Conservation (phyloP, 1,284 basidiomycete genomes). For the Irpex lacteus region DNA sequence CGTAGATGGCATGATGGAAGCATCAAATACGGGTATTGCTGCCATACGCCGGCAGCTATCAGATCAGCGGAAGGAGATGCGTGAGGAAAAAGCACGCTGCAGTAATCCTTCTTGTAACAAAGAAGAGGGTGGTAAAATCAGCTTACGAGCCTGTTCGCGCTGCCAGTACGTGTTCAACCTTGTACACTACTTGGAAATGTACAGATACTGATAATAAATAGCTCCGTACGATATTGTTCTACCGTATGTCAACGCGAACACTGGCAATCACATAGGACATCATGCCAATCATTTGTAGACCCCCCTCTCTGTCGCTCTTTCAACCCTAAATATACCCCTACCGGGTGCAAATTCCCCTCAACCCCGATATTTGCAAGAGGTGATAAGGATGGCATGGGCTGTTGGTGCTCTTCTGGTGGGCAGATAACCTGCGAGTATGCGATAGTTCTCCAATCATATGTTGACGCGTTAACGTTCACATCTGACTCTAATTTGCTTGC, state of each 20-base stretch:
- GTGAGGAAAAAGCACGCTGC: background rate
- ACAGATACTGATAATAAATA: background rate
- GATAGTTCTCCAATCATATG: background rate
- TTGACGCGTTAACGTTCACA: background rate
- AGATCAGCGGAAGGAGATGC: background rate
- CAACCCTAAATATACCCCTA: background rate
- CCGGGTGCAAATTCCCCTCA: background rate
- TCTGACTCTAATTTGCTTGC: background rate
- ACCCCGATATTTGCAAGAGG: background rate
- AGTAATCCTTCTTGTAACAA: background rate
- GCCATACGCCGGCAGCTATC: background rate
- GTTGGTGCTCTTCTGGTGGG: background rate
- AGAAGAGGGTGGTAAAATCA: background rate
- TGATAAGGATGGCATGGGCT: background rate
- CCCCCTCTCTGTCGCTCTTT: background rate
- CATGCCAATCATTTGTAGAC: background rate
- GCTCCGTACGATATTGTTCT: background rate
- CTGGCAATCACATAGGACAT: background rate
- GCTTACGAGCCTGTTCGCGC: background rate
- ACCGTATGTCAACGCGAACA: background rate
- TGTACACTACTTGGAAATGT: no score
- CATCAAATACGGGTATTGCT: background rate
- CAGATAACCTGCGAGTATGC: background rate
- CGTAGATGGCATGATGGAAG: background rate
- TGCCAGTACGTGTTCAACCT: background rate